phyloP scores from a whole-genome alignment of 768 basidiomycete genomes.

The Clitopilus hobsonii region DNA sequence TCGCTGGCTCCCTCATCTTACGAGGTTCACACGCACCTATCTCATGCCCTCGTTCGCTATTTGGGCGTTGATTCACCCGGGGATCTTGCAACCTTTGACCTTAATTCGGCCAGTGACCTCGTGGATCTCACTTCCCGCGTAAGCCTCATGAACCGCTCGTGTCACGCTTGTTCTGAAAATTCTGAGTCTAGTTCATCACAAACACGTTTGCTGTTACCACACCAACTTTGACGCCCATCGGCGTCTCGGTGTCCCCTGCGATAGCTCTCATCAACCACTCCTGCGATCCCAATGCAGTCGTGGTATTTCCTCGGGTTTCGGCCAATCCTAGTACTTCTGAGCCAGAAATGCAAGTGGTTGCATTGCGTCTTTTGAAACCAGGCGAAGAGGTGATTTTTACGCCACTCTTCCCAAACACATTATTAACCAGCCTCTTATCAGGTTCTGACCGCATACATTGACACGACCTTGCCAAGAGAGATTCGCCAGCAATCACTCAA shows the following conservation, averaged over 20 bases:
- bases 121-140: conserved; percentile 73
- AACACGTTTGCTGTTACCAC: conserved; percentile 89
- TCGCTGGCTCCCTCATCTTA: conserved; percentile 42
- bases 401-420: neutral
- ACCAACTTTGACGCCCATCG: conserved; percentile 74
- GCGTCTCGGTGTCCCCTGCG: conserved; percentile 76
- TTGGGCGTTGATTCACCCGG: conserved; percentile 54
- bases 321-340: conserved; percentile 32
- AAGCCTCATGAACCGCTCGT: conserved; percentile 15
- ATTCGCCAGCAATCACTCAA: conserved; percentile 52
- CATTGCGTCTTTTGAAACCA: conserved; percentile 55
- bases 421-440: conserved; percentile 19
- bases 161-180: conserved; percentile 3
- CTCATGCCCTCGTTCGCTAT: conserved; percentile 71
- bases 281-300: conserved; percentile 81
- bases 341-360: conserved; percentile 68
- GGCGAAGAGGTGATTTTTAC: conserved; percentile 62
- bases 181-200: conserved; percentile 64
- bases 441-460: conserved; percentile 83
- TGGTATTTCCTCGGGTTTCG: conserved; percentile 76
- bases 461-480: conserved; percentile 64
- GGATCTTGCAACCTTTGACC: conserved; percentile 53
- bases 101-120: conserved; percentile 56
- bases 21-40: conserved; percentile 63
- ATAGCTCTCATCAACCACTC: conserved; percentile 86